Conservation (phyloP, 1,284 basidiomycete genomes). For the Violaceomyces palustris region DNA sequence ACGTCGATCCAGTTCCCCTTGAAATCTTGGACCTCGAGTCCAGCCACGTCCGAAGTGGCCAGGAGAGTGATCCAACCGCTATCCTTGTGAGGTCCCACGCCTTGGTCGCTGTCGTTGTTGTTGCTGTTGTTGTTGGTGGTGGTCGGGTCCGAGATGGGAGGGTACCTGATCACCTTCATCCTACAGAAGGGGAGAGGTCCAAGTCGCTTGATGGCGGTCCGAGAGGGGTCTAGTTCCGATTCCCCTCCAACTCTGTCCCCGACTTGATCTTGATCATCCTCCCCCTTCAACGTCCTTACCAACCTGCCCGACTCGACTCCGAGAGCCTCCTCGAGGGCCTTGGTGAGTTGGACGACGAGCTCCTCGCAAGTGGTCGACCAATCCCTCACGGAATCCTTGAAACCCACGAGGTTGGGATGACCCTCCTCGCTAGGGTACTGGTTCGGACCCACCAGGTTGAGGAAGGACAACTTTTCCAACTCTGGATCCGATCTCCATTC, state of each 20-base stretch:
- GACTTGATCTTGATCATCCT: too few species aligned
- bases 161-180: conserved; percentile 45
- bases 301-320: conserved; percentile 17
- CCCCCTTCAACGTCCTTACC: conserved; percentile 15
- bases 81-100: conserved; percentile 45
- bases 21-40: conserved; percentile 37
- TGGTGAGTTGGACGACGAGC: conserved; percentile 23
- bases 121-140: too few species aligned
- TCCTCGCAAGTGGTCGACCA: conserved; percentile 21
- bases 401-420: conserved; percentile 3
- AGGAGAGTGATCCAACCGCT: conserved; percentile 43
- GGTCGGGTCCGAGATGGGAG: too few species aligned
- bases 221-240: too few species aligned
- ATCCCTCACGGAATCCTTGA: conserved; percentile 9
- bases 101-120: conserved; percentile 25
- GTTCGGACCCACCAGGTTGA: conserved; percentile 39
- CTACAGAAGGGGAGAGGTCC: conserved; percentile 25
- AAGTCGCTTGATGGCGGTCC: too few species aligned
- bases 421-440: conserved; percentile 28
- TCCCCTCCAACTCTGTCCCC: too few species aligned
- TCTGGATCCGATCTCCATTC: neutral
- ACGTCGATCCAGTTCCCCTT: conserved; percentile 34
- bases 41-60: conserved; percentile 16
- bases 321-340: conserved; percentile 31
- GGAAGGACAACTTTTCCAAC: conserved; percentile 10